These are phyloP conservation scores for Kwoniella newhampshirensis DNA, from an alignment of 768 basidiomycete species.

Conservation along the genomic window DNA sequence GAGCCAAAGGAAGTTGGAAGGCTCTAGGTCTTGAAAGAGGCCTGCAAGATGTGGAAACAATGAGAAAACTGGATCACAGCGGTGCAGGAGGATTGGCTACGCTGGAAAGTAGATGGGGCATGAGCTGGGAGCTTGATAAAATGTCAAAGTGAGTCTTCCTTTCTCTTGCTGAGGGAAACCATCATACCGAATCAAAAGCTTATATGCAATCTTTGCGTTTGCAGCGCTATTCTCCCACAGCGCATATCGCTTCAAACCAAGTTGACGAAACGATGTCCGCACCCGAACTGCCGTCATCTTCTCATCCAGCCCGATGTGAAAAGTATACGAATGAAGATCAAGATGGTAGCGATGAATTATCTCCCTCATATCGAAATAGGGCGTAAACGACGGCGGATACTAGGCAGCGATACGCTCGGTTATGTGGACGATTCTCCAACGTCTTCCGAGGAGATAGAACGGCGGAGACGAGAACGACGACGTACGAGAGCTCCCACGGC, in stretches of 20 bases:
- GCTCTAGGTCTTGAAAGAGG: constrained; percentile 19
- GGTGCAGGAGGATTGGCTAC: constrained; percentile 58
- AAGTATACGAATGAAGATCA: constrained; percentile 93
- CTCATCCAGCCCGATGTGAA: constrained; percentile 98
- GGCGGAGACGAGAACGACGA: constrained; percentile 27
- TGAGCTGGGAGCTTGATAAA: constrained; percentile 63
- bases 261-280: constrained; percentile 88
- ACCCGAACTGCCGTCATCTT: constrained; percentile 77
- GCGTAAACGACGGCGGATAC: constrained; percentile 17
- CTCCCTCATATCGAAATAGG: constrained; percentile 76
- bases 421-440: neutral
- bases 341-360: constrained; percentile 92
- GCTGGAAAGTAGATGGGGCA: constrained; percentile 65
- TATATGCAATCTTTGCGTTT: neutral
- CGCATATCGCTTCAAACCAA: constrained; percentile 92
- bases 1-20: constrained; percentile 40
- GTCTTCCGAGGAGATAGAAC: constrained; percentile 27
- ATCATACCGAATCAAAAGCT: neutral
- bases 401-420: constrained; percentile 2
- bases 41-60: constrained; percentile 65
- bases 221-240: constrained; percentile 68
- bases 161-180: neutral
- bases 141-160: constrained; percentile 11
- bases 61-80: constrained; percentile 63
- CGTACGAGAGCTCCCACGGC: constrained; percentile 18